Percentiles rank a stretch among this genome's conserved stretches.
These are phyloP conservation scores for Starmerella roubikii DNA, from an alignment of 805 yeast genomes.

Conservation along the genomic window DNA sequence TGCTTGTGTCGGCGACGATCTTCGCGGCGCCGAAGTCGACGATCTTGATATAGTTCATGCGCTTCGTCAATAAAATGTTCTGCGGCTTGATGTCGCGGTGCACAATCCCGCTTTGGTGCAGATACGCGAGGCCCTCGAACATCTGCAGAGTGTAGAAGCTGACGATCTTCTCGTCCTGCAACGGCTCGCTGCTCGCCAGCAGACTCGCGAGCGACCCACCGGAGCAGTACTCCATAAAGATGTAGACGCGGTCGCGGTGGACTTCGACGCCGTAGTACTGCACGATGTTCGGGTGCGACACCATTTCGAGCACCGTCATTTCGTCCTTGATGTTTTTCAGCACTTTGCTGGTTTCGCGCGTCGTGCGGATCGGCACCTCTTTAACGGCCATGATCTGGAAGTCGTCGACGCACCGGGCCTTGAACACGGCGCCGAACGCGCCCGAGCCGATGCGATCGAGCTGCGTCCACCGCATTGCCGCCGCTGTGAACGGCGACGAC, in stretches of 20 bases:
- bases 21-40: slow-evolving; percentile 98
- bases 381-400: slow-evolving; percentile 96
- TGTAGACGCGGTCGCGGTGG: slow-evolving; percentile 85
- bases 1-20: slow-evolving; percentile 37
- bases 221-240: slow-evolving; percentile 95
- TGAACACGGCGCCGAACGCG: slow-evolving; percentile 85
- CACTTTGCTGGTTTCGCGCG: slow-evolving; percentile 67
- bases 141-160: slow-evolving; percentile 83
- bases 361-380: slow-evolving; percentile 81
- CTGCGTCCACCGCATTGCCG: slow-evolving; percentile 82
- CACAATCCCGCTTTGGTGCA: slow-evolving; percentile 90
- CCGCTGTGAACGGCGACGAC: slow-evolving; percentile 75
- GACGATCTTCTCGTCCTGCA: slow-evolving; percentile 75
- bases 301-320: slow-evolving; percentile 89
- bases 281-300: slow-evolving; percentile 91
- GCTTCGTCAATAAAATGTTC: slow-evolving; percentile 71
- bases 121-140: slow-evolving; percentile 88
- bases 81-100: slow-evolving; percentile 96
- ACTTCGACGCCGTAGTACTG: slow-evolving; percentile 96
- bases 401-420: slow-evolving; percentile 82
- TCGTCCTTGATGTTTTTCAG: slow-evolving; percentile 88
- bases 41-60: slow-evolving; percentile 77
- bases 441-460: slow-evolving; percentile 91
- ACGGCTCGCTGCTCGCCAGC: slow-evolving; percentile 24
- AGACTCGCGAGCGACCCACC: slow-evolving; percentile 82